Percentiles rank a stretch among this genome's conserved stretches.
Evolutionary conservation across 495 filamentous ascomycete species (phyloP).

Genomic region (Annulohypoxylon nitens): DNA sequence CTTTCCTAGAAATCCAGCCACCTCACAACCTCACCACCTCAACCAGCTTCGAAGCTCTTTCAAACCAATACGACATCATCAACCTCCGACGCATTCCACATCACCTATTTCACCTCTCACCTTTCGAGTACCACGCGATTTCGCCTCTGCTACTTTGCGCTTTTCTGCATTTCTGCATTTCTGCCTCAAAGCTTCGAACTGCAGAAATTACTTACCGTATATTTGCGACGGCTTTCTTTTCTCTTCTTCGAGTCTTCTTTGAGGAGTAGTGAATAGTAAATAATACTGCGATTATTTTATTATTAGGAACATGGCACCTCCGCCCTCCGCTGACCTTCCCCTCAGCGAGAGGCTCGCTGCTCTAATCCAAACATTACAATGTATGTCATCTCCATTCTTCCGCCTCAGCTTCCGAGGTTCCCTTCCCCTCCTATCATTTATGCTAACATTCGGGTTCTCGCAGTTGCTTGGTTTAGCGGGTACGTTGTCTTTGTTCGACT

Average conservation of each 20-base stretch:
- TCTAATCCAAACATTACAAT: constrained; percentile 88
- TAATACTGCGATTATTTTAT: constrained; percentile 3
- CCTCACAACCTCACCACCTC: constrained; percentile 25
- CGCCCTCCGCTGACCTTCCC: constrained; percentile 76
- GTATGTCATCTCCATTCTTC: constrained; percentile 64
- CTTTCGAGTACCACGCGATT: constrained; percentile 33
- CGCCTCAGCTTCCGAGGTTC: constrained; percentile 8
- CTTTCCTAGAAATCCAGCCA: constrained; percentile 48
- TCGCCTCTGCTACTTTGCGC: neutral
- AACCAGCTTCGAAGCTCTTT: constrained; percentile 33
- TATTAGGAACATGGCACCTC: constrained; percentile 78
- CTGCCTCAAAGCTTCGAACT: neutral
- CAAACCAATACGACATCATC: constrained; percentile 34
- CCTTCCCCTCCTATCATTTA: constrained; percentile 34
- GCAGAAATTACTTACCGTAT: constrained; percentile 25
- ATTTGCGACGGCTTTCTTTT: constrained; percentile 26
- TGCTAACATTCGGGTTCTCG: constrained; percentile 48
- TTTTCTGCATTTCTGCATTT: neutral
- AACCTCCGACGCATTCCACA: constrained; percentile 11
- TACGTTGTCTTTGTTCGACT: constrained; percentile 63
- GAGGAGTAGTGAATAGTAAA: neutral
- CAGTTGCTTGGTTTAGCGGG: constrained; percentile 88
- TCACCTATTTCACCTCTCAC: constrained; percentile 19
- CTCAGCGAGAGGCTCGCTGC: constrained; percentile 78
- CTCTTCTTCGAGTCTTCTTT: neutral